Conservation (phyloP, 257 asterid genomes). For the Gentiana dahurica region DNA sequence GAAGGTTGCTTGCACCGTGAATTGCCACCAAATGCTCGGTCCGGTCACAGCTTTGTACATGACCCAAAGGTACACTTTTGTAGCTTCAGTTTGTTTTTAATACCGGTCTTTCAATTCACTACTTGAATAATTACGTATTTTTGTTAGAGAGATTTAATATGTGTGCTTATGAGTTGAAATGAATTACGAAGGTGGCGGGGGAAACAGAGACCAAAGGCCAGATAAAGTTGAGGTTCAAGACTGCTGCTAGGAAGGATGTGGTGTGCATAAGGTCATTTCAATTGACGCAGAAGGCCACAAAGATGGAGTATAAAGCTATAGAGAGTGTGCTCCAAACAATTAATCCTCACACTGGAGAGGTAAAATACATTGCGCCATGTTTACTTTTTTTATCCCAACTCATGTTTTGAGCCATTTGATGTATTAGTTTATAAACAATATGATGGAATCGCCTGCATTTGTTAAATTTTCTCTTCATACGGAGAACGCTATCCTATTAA, state of each 20-base stretch:
- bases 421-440: too few relatives aligned
- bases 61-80: conserved; percentile 71
- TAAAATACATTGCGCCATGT: conserved; percentile 9
- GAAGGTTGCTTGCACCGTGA: conserved; percentile 95
- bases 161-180: neutral
- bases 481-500: too few relatives aligned
- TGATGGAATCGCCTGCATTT: too few relatives aligned
- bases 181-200: conserved; percentile 70
- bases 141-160: neutral
- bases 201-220: conserved; percentile 99
- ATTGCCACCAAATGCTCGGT: conserved; percentile 93
- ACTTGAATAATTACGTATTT: neutral
- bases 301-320: conserved; percentile 97
- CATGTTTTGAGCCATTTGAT: too few relatives aligned
- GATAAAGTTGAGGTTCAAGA: conserved; percentile 93
- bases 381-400: too few relatives aligned
- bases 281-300: conserved; percentile 91
- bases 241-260: conserved; percentile 96
- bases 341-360: conserved; percentile 98
- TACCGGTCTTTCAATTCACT: neutral
- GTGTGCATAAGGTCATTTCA: conserved; percentile 98
- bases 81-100: neutral
- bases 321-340: conserved; percentile 96
- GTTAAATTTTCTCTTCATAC: too few relatives aligned
- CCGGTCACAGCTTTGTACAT: conserved; percentile 93